These are phyloP conservation scores for Phaeolepiota aurea DNA, from an alignment of 768 basidiomycete species.

Conservation along the genomic window DNA sequence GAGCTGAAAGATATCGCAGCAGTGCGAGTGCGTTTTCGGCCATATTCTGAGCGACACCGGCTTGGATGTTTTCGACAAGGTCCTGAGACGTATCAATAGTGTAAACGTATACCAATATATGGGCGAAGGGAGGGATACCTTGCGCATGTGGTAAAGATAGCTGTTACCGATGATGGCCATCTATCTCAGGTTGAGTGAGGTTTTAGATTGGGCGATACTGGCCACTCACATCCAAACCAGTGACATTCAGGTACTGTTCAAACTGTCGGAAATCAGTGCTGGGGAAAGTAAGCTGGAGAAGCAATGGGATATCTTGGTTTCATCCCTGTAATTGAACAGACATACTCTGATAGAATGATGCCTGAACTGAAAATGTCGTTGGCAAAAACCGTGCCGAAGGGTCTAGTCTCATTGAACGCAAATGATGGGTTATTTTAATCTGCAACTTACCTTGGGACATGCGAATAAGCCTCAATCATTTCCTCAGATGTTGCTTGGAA, in stretches of 20 bases:
- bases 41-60: constrained; percentile 86
- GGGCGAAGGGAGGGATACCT: constrained; percentile 33
- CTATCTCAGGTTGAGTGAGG: constrained; percentile 34
- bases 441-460: constrained; percentile 60
- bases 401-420: constrained; percentile 29
- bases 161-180: constrained; percentile 90
- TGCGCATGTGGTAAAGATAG: constrained; percentile 91
- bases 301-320: not conserved
- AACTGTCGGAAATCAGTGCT: constrained; percentile 97
- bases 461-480: constrained; percentile 88
- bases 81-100: constrained; percentile 36
- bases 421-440: constrained; percentile 1
- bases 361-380: constrained; percentile 92
- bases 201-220: constrained; percentile 1
- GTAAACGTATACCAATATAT: not conserved
- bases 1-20: constrained; percentile 62
- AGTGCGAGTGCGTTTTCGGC: constrained; percentile 81
- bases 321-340: constrained; percentile 5
- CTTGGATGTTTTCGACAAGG: constrained; percentile 73
- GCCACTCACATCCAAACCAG: constrained; percentile 74
- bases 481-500: constrained; percentile 95
- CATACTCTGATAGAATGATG: constrained; percentile 81
- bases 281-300: constrained; percentile 6
- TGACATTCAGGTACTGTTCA: constrained; percentile 80
- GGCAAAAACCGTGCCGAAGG: constrained; percentile 83